Evolutionary conservation across 176 grass and related monocot genomes (phyloP), one percentile per base, ranked within the genome.

Genomic region (Melocanna baccifera): DNA sequence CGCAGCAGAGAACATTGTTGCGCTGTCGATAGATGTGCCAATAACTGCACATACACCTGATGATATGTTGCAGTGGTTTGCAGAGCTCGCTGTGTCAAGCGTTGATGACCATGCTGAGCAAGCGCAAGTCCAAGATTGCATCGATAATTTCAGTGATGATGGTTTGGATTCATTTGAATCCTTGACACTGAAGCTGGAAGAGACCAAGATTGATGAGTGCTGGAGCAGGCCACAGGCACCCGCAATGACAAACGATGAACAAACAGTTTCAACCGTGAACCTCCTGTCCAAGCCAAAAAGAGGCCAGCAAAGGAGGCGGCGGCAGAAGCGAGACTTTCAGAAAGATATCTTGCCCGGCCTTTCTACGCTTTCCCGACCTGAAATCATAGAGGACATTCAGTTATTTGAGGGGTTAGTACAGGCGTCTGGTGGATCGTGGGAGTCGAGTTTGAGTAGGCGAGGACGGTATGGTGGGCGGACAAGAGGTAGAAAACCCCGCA

Each of bases 361-460:
- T 51, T 89, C 87, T 3, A 89, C 96, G 6, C 93, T 98, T 63
- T 90, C 93, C 15, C 85, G 93, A 37, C 91, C 92, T 80, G 91
- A 98, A 75, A 92, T 98, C 56, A 81, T 88, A 28, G 93, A 98
- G 88, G 96, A 98, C 76, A 88, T 98, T 26, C 86, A 94, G 29
- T 62, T 91, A 19, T 85, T 98, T 11, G 91, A 92, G 75, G 96
- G 89, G 53, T 67, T 98, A 72, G 86, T 93, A 66, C 89, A 84
- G 85, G 83, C 86, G 15, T 92, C 86, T 43, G 86, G 89, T 51
- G 88, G 85, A 73, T 90, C 87, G 0, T 89, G 93, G 85, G 67
- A 88, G 29, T 86, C 74, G 0, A 84, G 85, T 71, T 86, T 88
- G 63, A 86, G 53, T 29, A 88, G 74, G 73, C 73, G 78, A 62